These are phyloP conservation scores for Candida maris DNA, from an alignment of 805 yeast genomes.

Conservation along the genomic window DNA sequence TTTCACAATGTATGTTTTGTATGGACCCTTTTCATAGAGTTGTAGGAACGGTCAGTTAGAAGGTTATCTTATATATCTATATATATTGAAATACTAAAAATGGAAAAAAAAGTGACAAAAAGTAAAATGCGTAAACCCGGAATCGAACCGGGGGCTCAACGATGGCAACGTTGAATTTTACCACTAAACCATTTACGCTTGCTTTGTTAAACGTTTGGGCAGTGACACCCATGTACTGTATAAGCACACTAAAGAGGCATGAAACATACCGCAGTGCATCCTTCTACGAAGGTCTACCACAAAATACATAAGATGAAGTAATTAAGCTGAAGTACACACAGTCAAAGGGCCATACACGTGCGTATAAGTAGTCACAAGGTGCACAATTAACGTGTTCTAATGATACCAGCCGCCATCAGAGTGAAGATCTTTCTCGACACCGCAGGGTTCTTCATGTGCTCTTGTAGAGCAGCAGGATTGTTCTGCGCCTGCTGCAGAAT, in stretches of 20 bases:
- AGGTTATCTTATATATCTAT: too few species aligned
- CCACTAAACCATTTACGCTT: slow-evolving; percentile 28
- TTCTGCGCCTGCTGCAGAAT: slow-evolving; percentile 90
- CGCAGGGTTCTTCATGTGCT: slow-evolving; percentile 96
- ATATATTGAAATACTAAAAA: too few species aligned
- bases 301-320: too few species aligned
- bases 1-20: too few species aligned
- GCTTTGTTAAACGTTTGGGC: too few species aligned
- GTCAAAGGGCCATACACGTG: not conserved
- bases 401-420: slow-evolving; percentile 94
- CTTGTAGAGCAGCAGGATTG: slow-evolving; percentile 95
- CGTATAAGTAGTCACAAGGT: not conserved
- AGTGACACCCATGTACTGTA: too few species aligned
- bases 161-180: slow-evolving; percentile 29
- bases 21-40: too few species aligned
- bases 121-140: slow-evolving; percentile 27
- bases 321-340: not conserved
- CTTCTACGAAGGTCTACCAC: too few species aligned
- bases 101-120: too few species aligned
- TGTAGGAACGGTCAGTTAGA: too few species aligned
- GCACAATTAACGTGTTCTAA: slow-evolving; percentile 66
- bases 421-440: slow-evolving; percentile 82
- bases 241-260: too few species aligned
- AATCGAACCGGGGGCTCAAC: slow-evolving; percentile 30
- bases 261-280: too few species aligned